Evolutionary conservation across 2,329 filamentous ascomycete species (phyloP), one percentile per base, ranked within the genome.

Genomic region (Pezicula radicicola): DNA sequence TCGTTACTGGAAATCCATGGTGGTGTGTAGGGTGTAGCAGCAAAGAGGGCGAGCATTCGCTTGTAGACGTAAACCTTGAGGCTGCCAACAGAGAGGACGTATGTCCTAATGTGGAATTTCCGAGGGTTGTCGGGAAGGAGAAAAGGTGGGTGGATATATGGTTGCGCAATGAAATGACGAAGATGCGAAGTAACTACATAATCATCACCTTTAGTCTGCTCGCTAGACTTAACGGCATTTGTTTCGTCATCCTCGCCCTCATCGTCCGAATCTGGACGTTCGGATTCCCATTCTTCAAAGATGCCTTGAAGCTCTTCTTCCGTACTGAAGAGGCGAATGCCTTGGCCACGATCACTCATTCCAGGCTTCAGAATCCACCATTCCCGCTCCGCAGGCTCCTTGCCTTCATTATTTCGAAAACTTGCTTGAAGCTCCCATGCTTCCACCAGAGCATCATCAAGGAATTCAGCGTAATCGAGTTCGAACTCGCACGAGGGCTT

Each of bases 351-450:
- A 67, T 99, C 94, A 68, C 91, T 96, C 94, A 99, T 97, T 8
- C 93, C 88, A 0, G 94, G 93, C 72, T 99, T 99, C 54, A 99
- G 70, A 59, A 99, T 97, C 94, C 94, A 99, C 93, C 93, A 99
- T 67, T 95, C 84, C 53, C 80, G 78, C 40, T 79, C 72, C 28
- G 49, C 25, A 1, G 51, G 35, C 8, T 55, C 49, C 28, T 63
- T 67, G 13, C 69, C 70, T 46, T 80, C 81, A 61, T 96, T 96
- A 43, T 76, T 77, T 30, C 81, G 80, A 69, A 95, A 79, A 60
- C 88, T 92, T 51, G 90, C 89, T 18, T 86, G 79, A 48, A 99
- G 72, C 64, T 97, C 94, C 68, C 88, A 97, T 0, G 89, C 88
- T 68, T 99, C 94, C 2, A 96, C 78, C 7, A 99, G 75, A 0